Evolutionary conservation across 2,329 filamentous ascomycete species (phyloP), one percentile per base, ranked within the genome.

Genomic region (Escovopsis sp.): DNA sequence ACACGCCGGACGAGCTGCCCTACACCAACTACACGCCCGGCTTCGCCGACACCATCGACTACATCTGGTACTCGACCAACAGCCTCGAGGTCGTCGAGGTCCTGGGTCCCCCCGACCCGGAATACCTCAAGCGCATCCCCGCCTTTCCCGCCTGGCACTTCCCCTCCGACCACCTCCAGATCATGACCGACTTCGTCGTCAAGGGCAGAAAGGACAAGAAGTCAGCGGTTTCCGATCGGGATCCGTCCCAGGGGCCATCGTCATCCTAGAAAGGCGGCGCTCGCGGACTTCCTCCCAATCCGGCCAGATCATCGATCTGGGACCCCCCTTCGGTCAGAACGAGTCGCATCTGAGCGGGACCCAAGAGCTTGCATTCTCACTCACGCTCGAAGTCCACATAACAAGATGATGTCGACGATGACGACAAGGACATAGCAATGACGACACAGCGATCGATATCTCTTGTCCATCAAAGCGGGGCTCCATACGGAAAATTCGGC

Each of bases 11-110:
- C 39, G 84, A 94, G 53, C 63, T 96, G 47, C 76, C 76, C 4
- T 98, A 94, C 56, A 98, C 90, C 32, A 98, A 98, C 59, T 98
- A 96, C 59, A 92, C 86, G 12, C 87, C 90, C 1, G 76, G 76
- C n/a, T 98, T 94, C 60, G 73, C 75, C 35, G 87, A 86, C 42
- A 83, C 92, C 38, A 81, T 98, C 45, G 90, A 98, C 55, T 94
- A 96, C 58, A 85, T 98, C 49, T 96, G 87, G 86, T 98, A 93
- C 60, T 87, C 86, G 38, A 88, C 85, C 39, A 94, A 90, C 56
- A 76, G 80, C 16, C 66, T 94, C 31, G 82, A 90, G 52, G 81
- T 92, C 17, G 78, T 84, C 14, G 80, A 80, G 35, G 60, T 94
- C 35, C 75, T 94, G 4, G 87, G 87, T 21, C 81, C 88, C 30